Conservation (phyloP, 2,329 filamentous ascomycete genomes). For the Calonectria montana region DNA sequence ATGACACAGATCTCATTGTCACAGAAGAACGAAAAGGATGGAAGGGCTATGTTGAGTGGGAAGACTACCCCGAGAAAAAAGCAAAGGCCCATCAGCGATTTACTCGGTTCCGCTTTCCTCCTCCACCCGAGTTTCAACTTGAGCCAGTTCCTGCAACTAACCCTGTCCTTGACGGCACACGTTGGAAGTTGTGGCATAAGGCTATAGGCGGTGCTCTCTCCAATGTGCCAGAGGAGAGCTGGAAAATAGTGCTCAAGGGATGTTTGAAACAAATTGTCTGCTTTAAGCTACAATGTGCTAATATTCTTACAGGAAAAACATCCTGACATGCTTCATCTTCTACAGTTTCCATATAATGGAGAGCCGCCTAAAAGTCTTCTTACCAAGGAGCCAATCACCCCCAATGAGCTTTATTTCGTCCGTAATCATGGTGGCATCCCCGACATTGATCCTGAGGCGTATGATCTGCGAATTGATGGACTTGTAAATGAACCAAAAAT, state of each 20-base stretch:
- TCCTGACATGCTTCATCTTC: slow-evolving; percentile 69
- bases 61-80: slow-evolving; percentile 76
- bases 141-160: slow-evolving; percentile 66
- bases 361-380: slow-evolving; percentile 71
- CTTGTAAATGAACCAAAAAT: slow-evolving; percentile 68
- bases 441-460: slow-evolving; percentile 68
- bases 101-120: slow-evolving; percentile 39
- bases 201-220: slow-evolving; percentile 55
- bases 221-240: slow-evolving; percentile 67
- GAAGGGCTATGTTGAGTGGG: slow-evolving; percentile 70
- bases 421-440: slow-evolving; percentile 80
- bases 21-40: slow-evolving; percentile 52
- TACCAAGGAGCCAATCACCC: slow-evolving; percentile 66
- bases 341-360: slow-evolving; percentile 74
- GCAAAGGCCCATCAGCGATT: slow-evolving; percentile 65
- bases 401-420: slow-evolving; percentile 71
- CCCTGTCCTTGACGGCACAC: slow-evolving; percentile 65
- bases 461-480: slow-evolving; percentile 66
- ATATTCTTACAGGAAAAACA: slow-evolving; percentile 59
- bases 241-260: slow-evolving; percentile 60
- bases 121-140: slow-evolving; percentile 66
- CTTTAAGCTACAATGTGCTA: not conserved
- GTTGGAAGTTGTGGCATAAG: slow-evolving; percentile 70
- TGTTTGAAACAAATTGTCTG: not conserved
- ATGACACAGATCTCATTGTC: slow-evolving; percentile 12